These are phyloP conservation scores for Eremochloa ophiuroides DNA, from an alignment of 176 grass and related monocot species.

Conservation along the genomic window DNA sequence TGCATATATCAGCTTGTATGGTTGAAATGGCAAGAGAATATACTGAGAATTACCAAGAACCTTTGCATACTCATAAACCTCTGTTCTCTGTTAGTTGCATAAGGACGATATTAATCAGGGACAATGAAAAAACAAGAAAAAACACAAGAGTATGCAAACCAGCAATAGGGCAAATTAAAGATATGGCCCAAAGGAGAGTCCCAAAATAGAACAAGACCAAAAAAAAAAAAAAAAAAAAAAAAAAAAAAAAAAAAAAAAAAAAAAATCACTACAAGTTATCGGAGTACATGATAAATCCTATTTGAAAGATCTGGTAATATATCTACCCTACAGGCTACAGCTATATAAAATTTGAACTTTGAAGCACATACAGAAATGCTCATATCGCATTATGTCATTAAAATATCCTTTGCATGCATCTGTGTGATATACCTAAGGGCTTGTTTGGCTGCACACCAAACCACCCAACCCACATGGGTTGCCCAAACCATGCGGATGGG, in stretches of 20 bases:
- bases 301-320: slow-evolving; percentile 1
- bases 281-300: not conserved
- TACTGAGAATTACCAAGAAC: slow-evolving; percentile 98
- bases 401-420: not conserved
- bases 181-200: not conserved
- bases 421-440: not conserved
- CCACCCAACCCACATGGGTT: not conserved
- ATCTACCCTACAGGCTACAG: slow-evolving; percentile 1
- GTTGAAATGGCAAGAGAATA: slow-evolving; percentile 82
- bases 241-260: not conserved
- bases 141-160: not conserved
- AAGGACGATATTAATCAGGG: slow-evolving; percentile 30
- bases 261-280: not conserved
- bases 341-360: not conserved
- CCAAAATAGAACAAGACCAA: not conserved
- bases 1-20: slow-evolving; percentile 97
- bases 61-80: slow-evolving; percentile 94
- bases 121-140: slow-evolving; percentile 17
- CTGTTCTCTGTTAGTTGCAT: slow-evolving; percentile 76
- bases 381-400: no score
- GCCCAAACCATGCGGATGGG: no score
- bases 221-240: no score
- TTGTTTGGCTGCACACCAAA: not conserved
- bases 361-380: not conserved
- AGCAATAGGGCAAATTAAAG: slow-evolving; percentile 4